Conservation (phyloP, 805 yeast species). For the Metschnikowia bowlesiae region DNA sequence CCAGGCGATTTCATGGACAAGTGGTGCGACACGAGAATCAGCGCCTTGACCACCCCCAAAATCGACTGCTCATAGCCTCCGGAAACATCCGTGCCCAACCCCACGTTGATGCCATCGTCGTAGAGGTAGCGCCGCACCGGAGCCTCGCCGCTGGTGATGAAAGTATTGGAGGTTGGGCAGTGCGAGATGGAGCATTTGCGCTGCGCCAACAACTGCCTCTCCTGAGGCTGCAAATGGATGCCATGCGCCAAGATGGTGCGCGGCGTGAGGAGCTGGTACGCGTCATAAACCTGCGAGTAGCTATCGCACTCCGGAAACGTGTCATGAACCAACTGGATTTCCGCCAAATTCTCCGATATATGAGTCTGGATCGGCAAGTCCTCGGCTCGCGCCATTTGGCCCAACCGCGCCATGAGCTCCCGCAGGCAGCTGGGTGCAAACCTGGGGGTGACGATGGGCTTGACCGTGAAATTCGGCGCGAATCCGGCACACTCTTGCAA, state of each 20-base stretch:
- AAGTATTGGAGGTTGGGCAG: constrained; percentile 89
- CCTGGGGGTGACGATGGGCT: constrained; percentile 85
- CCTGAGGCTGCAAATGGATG: constrained; percentile 65
- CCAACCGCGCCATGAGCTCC: constrained; percentile 58
- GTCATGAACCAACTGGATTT: constrained; percentile 66
- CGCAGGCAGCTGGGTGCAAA: constrained; percentile 86
- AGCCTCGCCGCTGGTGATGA: constrained; percentile 87
- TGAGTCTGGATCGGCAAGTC: constrained; percentile 82
- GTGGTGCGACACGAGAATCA: constrained; percentile 40
- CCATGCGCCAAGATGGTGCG: constrained; percentile 88
- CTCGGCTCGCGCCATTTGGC: constrained; percentile 45
- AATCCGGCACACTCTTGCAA: constrained; percentile 31
- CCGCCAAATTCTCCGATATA: constrained; percentile 74
- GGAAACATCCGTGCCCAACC: constrained; percentile 50
- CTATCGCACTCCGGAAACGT: constrained; percentile 66
- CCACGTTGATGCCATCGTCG: constrained; percentile 63
- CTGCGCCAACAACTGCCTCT: constrained; percentile 51
- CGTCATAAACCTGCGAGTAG: constrained; percentile 76
- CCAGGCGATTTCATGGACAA: constrained; percentile 24
- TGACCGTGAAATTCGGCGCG: constrained; percentile 29
- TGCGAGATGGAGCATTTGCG: constrained; percentile 75
- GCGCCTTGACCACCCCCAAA: constrained; percentile 29
- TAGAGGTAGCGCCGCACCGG: constrained; percentile 57
- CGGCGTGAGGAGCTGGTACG: constrained; percentile 52
- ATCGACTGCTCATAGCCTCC: constrained; percentile 42